Conservation (phyloP, 75 land plant genomes). For the Sequoiadendron giganteum region DNA sequence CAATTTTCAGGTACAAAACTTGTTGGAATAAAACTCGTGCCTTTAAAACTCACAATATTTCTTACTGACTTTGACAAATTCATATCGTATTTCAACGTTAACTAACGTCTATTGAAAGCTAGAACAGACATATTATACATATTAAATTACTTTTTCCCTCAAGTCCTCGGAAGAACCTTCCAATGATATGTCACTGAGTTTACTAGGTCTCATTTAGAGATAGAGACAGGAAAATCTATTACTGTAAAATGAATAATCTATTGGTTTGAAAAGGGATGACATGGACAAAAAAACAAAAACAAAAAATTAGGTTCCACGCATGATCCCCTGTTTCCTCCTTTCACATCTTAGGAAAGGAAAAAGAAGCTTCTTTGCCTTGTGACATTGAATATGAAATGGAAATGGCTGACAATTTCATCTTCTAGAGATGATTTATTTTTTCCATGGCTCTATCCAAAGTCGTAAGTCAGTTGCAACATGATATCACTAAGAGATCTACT, state of each 20-base stretch:
- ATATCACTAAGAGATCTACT: neutral
- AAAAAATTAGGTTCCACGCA: no score
- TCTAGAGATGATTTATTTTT: neutral
- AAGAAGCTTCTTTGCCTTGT: neutral
- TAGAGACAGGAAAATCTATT: no score
- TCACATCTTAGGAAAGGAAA: neutral
- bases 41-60: no score
- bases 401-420: neutral
- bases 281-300: neutral
- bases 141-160: neutral
- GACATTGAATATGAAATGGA: no score
- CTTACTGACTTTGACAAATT: no score
- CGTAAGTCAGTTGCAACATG: neutral
- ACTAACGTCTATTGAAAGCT: neutral
- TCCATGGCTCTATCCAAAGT: no score
- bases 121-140: no score
- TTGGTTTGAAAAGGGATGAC: neutral
- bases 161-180: neutral
- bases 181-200: neutral
- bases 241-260: no score
- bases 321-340: neutral
- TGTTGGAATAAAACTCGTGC: no score
- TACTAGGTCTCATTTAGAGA: no score
- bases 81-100: no score
- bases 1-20: no score